These are phyloP conservation scores for Isatis tinctoria DNA, from an alignment of 345 rosid species.

Conservation along the genomic window DNA sequence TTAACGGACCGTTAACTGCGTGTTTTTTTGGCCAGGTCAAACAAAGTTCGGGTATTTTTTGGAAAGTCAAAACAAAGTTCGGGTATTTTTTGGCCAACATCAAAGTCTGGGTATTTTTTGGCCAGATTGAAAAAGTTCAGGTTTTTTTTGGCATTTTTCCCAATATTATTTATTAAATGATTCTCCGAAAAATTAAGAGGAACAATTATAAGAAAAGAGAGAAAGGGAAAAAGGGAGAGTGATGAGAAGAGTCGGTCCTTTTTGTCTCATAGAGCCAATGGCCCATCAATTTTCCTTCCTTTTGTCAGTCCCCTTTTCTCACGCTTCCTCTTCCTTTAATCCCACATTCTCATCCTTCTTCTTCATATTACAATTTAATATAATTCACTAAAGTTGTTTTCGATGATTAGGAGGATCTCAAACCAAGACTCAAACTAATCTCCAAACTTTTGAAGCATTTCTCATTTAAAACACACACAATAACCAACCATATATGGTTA, in stretches of 20 bases:
- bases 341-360: conserved; percentile 4
- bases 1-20: too few species aligned
- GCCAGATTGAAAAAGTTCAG: too few species aligned
- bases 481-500: background rate
- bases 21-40: too few species aligned
- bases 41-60: too few species aligned
- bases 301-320: conserved; percentile 42
- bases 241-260: conserved; percentile 41
- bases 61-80: too few species aligned
- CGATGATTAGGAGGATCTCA: background rate
- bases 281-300: conserved; percentile 38
- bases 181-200: background rate
- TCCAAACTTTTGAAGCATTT: background rate
- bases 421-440: background rate
- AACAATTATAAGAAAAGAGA: conserved; percentile 9
- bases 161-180: too few species aligned
- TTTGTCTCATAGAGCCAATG: conserved; percentile 37
- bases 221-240: conserved; percentile 27
- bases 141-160: too few species aligned
- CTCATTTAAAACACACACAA: background rate
- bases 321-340: conserved; percentile 33
- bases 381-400: too few species aligned
- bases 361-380: background rate
- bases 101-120: too few species aligned
- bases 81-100: too few species aligned